These are phyloP conservation scores for Tuber calosporum DNA, from an alignment of 495 filamentous ascomycete genomes.

Conservation along the genomic window DNA sequence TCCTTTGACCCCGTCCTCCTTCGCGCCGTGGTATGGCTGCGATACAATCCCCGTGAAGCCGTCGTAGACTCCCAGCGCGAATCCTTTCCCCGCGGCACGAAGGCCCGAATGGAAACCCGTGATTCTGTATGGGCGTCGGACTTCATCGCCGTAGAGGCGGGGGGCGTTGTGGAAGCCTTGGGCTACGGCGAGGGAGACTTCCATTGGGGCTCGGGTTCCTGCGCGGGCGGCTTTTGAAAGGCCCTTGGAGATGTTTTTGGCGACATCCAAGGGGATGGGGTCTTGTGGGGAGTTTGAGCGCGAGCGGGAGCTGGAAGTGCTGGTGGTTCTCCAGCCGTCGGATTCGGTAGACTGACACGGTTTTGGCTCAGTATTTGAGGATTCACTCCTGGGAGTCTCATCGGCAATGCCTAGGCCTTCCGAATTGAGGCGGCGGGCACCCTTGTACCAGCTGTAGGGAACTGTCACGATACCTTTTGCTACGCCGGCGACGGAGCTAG, in stretches of 20 bases:
- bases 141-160: constrained; percentile 62
- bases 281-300: not conserved
- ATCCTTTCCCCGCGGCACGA: constrained; percentile 59
- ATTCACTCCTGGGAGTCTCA: constrained; percentile 22
- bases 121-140: constrained; percentile 53
- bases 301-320: not conserved
- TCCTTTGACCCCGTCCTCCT: constrained; percentile 54
- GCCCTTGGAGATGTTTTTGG: constrained; percentile 37
- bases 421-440: constrained; percentile 37
- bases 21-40: constrained; percentile 59
- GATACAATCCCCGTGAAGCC: constrained; percentile 63
- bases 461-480: constrained; percentile 30
- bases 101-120: constrained; percentile 63
- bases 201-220: constrained; percentile 50
- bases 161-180: constrained; percentile 83
- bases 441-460: constrained; percentile 25
- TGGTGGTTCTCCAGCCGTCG: not conserved
- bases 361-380: not conserved
- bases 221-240: constrained; percentile 31
- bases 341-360: not conserved
- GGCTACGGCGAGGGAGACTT: constrained; percentile 63
- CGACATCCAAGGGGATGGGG: constrained; percentile 31
- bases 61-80: constrained; percentile 64
- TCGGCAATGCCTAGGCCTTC: constrained; percentile 30
- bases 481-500: constrained; percentile 49